Conservation (phyloP, 1,139 yeast genomes). For the Meyerozyma sp. region DNA sequence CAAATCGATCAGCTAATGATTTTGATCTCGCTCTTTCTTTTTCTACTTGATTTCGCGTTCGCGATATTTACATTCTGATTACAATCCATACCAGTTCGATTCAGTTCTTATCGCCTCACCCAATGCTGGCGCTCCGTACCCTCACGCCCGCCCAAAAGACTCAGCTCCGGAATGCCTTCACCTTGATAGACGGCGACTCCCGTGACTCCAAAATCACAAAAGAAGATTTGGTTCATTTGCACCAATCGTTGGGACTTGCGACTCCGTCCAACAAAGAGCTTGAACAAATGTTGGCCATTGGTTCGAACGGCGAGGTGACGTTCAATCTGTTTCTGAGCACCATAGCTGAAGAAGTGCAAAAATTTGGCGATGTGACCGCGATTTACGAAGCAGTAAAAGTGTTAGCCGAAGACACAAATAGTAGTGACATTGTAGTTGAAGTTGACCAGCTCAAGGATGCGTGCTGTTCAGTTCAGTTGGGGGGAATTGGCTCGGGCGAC, state of each 20-base stretch:
- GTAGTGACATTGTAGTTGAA: slow-evolving; percentile 37
- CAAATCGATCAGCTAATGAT: no score
- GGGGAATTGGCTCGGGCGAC: slow-evolving; percentile 41
- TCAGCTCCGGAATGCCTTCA: slow-evolving; percentile 44
- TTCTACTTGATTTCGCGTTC: no score
- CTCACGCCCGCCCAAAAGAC: slow-evolving; percentile 38
- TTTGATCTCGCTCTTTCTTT: no score
- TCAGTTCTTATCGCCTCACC: background rate
- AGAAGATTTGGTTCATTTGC: slow-evolving; percentile 54
- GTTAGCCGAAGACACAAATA: slow-evolving; percentile 39
- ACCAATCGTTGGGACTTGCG: slow-evolving; percentile 43
- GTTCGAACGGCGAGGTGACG: slow-evolving; percentile 28
- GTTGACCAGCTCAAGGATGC: slow-evolving; percentile 46
- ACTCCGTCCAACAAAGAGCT: slow-evolving; percentile 41
- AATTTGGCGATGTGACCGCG: slow-evolving; percentile 57
- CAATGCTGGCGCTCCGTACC: slow-evolving; percentile 31
- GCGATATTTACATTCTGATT: background rate
- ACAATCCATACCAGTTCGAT: background rate
- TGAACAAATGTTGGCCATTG: slow-evolving; percentile 41
- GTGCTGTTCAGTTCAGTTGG: slow-evolving; percentile 41
- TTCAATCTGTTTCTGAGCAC: slow-evolving; percentile 68
- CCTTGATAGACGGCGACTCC: slow-evolving; percentile 73
- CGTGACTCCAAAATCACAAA: slow-evolving; percentile 64
- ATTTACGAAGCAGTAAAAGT: slow-evolving; percentile 59
- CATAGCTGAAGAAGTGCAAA: slow-evolving; percentile 56